Percentiles rank a stretch among this genome's conserved stretches.
These are phyloP conservation scores for Kodamaea lidongshanica DNA, from an alignment of 805 yeast genomes.

Conservation along the genomic window DNA sequence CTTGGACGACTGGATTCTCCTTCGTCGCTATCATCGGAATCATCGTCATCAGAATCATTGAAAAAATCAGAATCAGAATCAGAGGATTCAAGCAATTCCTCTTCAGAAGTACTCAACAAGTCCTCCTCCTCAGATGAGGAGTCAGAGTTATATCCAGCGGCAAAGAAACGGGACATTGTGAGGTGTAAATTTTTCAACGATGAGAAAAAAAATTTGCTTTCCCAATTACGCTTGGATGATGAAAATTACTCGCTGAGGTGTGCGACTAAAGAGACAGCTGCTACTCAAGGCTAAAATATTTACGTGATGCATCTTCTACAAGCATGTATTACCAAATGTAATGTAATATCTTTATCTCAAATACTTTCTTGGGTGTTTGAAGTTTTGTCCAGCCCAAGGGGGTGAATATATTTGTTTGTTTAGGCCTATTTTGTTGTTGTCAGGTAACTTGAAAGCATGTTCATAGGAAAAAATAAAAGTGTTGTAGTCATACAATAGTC, in stretches of 20 bases:
- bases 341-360: too few species aligned
- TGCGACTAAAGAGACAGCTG: too few species aligned
- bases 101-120: conserved; percentile 49
- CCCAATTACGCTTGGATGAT: conserved; percentile 7
- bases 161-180: conserved; percentile 87
- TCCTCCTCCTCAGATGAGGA: conserved; percentile 50
- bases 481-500: too few species aligned
- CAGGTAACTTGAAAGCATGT: too few species aligned
- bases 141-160: conserved; percentile 52
- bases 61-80: conserved; percentile 48
- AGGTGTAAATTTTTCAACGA: conserved; percentile 20
- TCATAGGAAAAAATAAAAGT: too few species aligned
- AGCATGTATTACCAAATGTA: too few species aligned
- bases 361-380: too few species aligned
- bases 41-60: conserved; percentile 33
- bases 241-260: conserved; percentile 10
- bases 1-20: conserved; percentile 18
- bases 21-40: conserved; percentile 29
- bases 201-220: conserved; percentile 14
- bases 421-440: too few species aligned
- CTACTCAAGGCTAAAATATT: conserved; percentile 1
- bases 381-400: too few species aligned
- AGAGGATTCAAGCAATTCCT: conserved; percentile 49
- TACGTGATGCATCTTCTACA: too few species aligned
- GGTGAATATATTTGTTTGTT: too few species aligned